phyloP scores from a whole-genome alignment of 1,139 yeast species.

The Waltiozyma sp. region DNA sequence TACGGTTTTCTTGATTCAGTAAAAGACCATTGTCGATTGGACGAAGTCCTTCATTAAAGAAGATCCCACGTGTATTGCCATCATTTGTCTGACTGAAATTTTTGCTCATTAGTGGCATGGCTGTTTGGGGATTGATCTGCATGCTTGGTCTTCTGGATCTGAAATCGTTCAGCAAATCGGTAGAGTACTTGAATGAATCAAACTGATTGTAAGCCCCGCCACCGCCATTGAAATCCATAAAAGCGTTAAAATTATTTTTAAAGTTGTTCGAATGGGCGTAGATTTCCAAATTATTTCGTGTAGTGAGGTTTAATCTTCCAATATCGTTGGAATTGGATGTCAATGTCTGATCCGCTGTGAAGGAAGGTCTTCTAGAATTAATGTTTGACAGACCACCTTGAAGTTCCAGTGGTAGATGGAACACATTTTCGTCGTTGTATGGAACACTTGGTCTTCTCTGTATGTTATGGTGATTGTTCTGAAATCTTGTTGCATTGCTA shows the following conservation, averaged over 20 bases:
- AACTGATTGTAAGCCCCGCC: background rate
- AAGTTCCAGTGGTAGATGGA: conserved; percentile 44
- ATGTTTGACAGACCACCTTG: conserved; percentile 58
- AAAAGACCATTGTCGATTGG: conserved; percentile 48
- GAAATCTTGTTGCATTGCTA: background rate
- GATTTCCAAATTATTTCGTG: conserved; percentile 6
- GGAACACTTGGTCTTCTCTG: background rate
- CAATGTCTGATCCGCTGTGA: conserved; percentile 39
- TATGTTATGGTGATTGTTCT: background rate
- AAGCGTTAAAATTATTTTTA: conserved; percentile 3
- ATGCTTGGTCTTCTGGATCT: conserved; percentile 18
- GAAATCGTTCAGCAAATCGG: conserved; percentile 9
- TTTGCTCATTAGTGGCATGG: background rate
- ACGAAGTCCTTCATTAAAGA: conserved; percentile 1
- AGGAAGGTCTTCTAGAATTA: conserved; percentile 52
- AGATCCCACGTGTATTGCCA: background rate
- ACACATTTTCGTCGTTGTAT: conserved; percentile 13
- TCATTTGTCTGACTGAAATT: background rate
- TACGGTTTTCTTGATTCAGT: conserved; percentile 31
- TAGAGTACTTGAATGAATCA: background rate
- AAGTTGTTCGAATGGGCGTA: conserved; percentile 1
- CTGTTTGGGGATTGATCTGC: conserved; percentile 7
- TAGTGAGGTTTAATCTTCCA: conserved; percentile 4
- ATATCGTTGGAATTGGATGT: conserved; percentile 4
- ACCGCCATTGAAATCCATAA: conserved; percentile 1